Evolutionary conservation across 202 grass and related monocot species (phyloP), one percentile per base, ranked within the genome.

Genomic region (Panicum hallii): DNA sequence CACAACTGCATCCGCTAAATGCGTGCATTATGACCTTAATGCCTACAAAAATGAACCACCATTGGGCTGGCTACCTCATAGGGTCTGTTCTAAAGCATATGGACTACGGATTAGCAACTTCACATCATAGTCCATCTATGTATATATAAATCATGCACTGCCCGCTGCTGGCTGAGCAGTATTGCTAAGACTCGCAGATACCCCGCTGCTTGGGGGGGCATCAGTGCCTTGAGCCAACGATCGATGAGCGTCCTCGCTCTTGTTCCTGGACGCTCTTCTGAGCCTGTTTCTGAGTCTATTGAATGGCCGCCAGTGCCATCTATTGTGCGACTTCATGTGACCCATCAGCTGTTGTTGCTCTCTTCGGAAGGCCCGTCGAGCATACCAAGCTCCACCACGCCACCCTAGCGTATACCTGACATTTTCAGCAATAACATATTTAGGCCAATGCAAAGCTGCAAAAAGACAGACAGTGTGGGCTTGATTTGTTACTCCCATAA

Each of bases 281-380:
- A 91, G 68, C 45, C 78, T 65, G 65, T 23, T 89, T 9, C 43
- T 85, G 4, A 89, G 88, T 38, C 64, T 76, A 52, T 45, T 84
- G 63, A 88, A 85, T 48, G 89, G 87, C 45, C 85, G 84, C 67
- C 85, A 93, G 60, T 93, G 87, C 89, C 91, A 98, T 77, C 80
- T 73, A 19, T 49, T 42, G 0, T 90, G 85, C 3, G 93, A 89
- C 65, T 93, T 98, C 17, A 93, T 87, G 47, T 98, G 95, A 63
- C 91, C 91, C 89, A 90, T 78, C 60, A 88, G 63, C 90, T 93
- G 93, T 50, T 90, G 91, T 50, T 98, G 91, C 78, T 98, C 95
- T 70, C 86, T 90, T 40, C 84, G 88, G 70, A 93, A 81, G 43
- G 52, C 60, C 75, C 93, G 83, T 20, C 84, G 86, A 36, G 89